These are phyloP conservation scores for Rhododendron ovatum DNA, from an alignment of 148 eudicot genomes.

Conservation along the genomic window DNA sequence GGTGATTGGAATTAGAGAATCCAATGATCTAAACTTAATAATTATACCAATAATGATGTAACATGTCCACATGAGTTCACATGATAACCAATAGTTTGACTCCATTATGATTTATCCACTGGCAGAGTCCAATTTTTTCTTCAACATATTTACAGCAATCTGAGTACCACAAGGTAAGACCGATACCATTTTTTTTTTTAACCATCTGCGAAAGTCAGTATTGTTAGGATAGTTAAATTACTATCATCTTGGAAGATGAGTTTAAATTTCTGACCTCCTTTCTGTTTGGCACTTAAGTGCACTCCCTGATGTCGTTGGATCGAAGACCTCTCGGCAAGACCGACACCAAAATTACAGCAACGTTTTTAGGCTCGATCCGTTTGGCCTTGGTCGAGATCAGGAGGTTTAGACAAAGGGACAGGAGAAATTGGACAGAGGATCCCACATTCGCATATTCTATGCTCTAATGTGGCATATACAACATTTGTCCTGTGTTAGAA, in stretches of 20 bases:
- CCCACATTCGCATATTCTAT: not conserved
- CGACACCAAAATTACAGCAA: too few species aligned
- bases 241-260: too few species aligned
- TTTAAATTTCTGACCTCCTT: not conserved
- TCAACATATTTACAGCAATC: not conserved
- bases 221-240: too few species aligned
- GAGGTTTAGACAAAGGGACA: not conserved
- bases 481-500: not conserved
- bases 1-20: not conserved
- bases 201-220: too few species aligned
- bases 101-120: not conserved
- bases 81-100: not conserved
- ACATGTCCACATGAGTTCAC: not conserved
- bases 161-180: not conserved
- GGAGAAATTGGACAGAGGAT: not conserved
- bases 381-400: not conserved
- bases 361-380: not conserved
- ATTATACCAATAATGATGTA: not conserved
- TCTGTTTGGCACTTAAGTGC: not conserved
- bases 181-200: not conserved
- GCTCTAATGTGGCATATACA: not conserved
- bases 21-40: not conserved
- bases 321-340: not conserved
- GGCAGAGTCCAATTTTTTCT: not conserved
- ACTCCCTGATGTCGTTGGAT: not conserved